A percentile compares a stretch with the other conserved stretches of the same genome.
Evolutionary conservation across 2,329 filamentous ascomycete genomes (phyloP).

Genomic region (Clonostachys solani): DNA sequence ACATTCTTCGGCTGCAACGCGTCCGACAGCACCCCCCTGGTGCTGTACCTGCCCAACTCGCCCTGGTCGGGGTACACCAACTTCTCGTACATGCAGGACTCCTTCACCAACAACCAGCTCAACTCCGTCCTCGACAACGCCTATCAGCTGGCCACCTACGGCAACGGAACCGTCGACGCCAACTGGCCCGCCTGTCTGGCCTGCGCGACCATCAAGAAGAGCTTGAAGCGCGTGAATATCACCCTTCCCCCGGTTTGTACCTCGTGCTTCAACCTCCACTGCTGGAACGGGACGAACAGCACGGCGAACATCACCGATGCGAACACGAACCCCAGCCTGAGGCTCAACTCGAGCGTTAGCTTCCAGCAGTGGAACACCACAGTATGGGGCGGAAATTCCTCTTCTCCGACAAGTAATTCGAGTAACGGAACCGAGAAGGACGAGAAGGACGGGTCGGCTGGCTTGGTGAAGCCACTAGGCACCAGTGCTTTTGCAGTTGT

Average conservation of each 20-base stretch:
- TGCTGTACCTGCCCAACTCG: constrained; percentile 19
- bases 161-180: constrained; percentile 65
- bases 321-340: constrained; percentile 9
- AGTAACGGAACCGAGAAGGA: not conserved
- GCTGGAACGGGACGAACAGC: constrained; percentile 13
- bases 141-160: constrained; percentile 73
- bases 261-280: constrained; percentile 15
- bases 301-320: constrained; percentile 3
- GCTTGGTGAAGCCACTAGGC: too few species aligned
- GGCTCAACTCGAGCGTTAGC: constrained; percentile 12
- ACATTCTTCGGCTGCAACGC: constrained; percentile 20
- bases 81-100: constrained; percentile 12
- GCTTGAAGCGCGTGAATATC: constrained; percentile 37
- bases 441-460: not conserved
- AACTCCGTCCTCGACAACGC: constrained; percentile 51
- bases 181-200: constrained; percentile 75
- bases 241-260: constrained; percentile 12
- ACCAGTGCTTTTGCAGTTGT: too few species aligned
- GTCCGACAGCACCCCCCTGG: constrained; percentile 10
- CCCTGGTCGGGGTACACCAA: constrained; percentile 19
- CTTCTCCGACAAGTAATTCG: too few species aligned
- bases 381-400: not conserved
- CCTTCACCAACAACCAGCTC: constrained; percentile 15
- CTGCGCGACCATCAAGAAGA: constrained; percentile 72
- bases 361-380: constrained; percentile 14